Percentiles rank a stretch among this genome's conserved stretches.
Conservation (phyloP, 1,284 basidiomycete genomes). For the Sporisorium graminicola region DNA sequence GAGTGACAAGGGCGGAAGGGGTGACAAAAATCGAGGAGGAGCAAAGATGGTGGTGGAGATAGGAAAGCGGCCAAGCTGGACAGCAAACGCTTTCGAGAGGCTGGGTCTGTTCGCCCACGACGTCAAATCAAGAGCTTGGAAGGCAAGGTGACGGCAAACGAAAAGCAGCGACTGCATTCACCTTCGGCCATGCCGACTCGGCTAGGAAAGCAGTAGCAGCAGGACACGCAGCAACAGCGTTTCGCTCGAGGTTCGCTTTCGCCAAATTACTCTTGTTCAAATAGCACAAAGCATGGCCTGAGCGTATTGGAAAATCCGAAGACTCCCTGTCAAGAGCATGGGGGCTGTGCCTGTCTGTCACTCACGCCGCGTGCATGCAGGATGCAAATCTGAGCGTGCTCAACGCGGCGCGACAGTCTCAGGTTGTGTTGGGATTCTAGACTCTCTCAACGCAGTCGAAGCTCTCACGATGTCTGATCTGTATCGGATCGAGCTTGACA, state of each 20-base stretch:
- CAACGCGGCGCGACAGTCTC: neutral
- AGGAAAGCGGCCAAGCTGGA: neutral
- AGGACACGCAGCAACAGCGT: too few relatives aligned
- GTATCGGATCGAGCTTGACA: neutral
- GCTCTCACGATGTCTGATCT: too few relatives aligned
- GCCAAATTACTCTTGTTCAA: neutral
- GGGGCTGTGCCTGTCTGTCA: neutral
- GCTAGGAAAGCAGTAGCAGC: neutral
- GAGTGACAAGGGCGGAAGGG: neutral
- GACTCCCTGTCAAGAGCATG: neutral
- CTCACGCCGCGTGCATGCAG: constrained; percentile 5
- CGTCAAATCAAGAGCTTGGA: neutral
- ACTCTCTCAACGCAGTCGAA: neutral
- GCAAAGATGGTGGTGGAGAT: neutral
- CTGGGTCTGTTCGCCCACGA: neutral
- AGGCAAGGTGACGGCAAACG: neutral
- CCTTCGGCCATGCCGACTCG: constrained; percentile 7
- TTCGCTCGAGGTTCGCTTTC: too few relatives aligned
- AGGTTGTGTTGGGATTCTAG: neutral
- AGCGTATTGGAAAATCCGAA: constrained; percentile 6
- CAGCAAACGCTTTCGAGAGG: too few relatives aligned
- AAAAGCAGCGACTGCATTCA: neutral
- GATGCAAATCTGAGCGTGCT: neutral
- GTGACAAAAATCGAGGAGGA: neutral
- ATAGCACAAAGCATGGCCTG: neutral